Base-by-base conservation (phyloP, 1,284 basidiomycete genomes). In the Volvariella volvacea region DNA sequence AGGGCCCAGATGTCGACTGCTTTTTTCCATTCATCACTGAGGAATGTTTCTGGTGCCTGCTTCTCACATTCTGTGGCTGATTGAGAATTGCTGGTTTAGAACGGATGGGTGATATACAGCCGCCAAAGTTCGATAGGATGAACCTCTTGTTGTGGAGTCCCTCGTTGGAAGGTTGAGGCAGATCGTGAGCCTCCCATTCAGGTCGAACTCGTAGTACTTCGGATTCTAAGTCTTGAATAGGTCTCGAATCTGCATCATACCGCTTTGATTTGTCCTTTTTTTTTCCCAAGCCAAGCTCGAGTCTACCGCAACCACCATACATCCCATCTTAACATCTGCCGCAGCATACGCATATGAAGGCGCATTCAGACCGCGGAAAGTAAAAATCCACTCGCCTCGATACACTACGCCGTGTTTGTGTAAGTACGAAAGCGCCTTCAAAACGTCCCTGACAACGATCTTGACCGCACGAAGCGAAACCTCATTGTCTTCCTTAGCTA, bases 1-100 rank as follows among this genome's bases (percentile, higher is more conserved):
- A 32, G 38, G 30, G 3, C 39, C 48, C 9, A 33, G 39, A 42
- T 45, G n/a, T 31, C 30, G n/a, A 31, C n/a, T 31, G 30, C 9
- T n/a, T 31, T n/a, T 9, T 31, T n/a, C 30, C 30, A 31, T 31
- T 31, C 30, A 9, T n/a, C 30, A 9, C 30, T n/a, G 9, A 31
- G 30, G n/a, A 31, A n/a, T 9, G n/a, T 31, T 31, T 31, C 30
- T 31, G 30, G 30, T 31, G 30, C 9, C 30, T n/a, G 9, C 30
- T n/a, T 9, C 9, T 31, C 30, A 9, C 30, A 31, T 9, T 9
- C n/a, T 31, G 9, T n/a, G 30, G 9, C n/a, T n/a, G 30, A n/a
- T n/a, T n/a, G n/a, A 9, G n/a, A 31, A 31, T n/a, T 31, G 30
- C 9, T 9, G 30, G 9, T 31, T n/a, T n/a, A 31, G 9, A n/a